A percentile compares a stretch with the other conserved stretches of the same genome.
Conservation (phyloP, 768 basidiomycete genomes). For the Auriscalpium orientale region DNA sequence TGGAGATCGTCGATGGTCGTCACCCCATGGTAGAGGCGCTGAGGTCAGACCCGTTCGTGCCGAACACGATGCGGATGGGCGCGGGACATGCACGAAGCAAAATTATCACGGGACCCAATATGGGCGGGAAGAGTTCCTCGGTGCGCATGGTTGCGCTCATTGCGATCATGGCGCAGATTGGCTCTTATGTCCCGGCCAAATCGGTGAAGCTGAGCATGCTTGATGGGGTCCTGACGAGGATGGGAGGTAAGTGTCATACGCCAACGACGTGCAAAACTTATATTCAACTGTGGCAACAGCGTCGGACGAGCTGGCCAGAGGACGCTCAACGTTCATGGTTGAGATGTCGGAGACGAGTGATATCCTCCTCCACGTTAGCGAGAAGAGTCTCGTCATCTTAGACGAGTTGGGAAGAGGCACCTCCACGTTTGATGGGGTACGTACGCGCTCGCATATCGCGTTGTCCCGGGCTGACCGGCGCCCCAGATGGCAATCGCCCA, state of each 20-base stretch:
- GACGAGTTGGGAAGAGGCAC: constrained; percentile 91
- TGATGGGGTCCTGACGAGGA: constrained; percentile 80
- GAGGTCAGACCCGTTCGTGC: constrained; percentile 74
- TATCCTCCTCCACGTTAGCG: constrained; percentile 70
- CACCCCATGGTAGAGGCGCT: constrained; percentile 91
- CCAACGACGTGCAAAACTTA: neutral
- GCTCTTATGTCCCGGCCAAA: constrained; percentile 82
- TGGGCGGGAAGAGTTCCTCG: constrained; percentile 84
- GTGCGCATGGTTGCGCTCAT: constrained; percentile 76
- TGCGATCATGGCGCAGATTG: constrained; percentile 81
- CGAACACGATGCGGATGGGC: constrained; percentile 70
- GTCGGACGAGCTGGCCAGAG: constrained; percentile 78
- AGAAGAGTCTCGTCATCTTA: constrained; percentile 76
- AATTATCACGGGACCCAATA: constrained; percentile 80
- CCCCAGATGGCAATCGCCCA: constrained; percentile 78
- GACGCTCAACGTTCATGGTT: constrained; percentile 94
- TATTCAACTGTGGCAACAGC: constrained; percentile 35
- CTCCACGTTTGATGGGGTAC: constrained; percentile 79
- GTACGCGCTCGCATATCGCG: constrained; percentile 1
- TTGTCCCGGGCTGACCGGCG: constrained; percentile 20
- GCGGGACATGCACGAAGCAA: constrained; percentile 43
- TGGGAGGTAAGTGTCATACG: constrained; percentile 57
- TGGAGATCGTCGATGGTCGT: constrained; percentile 77
- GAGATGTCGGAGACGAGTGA: constrained; percentile 93
- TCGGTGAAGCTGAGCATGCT: constrained; percentile 70